phyloP scores from a whole-genome alignment of 345 rosid species.

The Schrenkiella parvula region DNA sequence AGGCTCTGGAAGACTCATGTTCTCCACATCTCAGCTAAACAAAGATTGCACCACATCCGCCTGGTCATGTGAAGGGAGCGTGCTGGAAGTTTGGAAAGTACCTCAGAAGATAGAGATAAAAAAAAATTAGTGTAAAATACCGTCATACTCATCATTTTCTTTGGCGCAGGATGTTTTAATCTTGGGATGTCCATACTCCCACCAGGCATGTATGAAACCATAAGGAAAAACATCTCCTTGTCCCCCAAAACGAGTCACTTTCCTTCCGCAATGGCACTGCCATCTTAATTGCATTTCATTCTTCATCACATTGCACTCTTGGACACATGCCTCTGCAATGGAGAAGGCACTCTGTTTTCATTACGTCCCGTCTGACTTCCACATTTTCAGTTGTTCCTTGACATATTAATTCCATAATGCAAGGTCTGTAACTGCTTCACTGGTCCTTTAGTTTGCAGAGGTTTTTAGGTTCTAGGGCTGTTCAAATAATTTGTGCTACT shows the following conservation, averaged over 20 bases:
- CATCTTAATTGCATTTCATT: slow-evolving; percentile 68
- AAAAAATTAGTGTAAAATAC: slow-evolving; percentile 45
- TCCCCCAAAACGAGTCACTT: slow-evolving; percentile 61
- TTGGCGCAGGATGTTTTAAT: slow-evolving; percentile 77
- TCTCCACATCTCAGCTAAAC: neutral
- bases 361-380: slow-evolving; percentile 77
- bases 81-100: slow-evolving; percentile 49
- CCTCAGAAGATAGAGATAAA: slow-evolving; percentile 30
- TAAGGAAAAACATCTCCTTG: slow-evolving; percentile 52
- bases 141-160: slow-evolving; percentile 92
- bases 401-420: slow-evolving; percentile 68
- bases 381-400: slow-evolving; percentile 86
- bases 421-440: slow-evolving; percentile 92
- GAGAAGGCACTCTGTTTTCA: slow-evolving; percentile 65
- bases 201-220: slow-evolving; percentile 60
- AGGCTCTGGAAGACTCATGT: neutral
- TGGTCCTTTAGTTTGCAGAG: slow-evolving; percentile 67
- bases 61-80: neutral
- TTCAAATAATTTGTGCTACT: slow-evolving; percentile 41
- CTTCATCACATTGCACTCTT: slow-evolving; percentile 66
- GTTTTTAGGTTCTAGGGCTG: slow-evolving; percentile 41
- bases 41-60: neutral
- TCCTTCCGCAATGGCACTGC: slow-evolving; percentile 64
- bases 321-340: slow-evolving; percentile 74
- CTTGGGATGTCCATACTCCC: slow-evolving; percentile 56